A percentile compares a stretch with the other conserved stretches of the same genome.
Evolutionary conservation across 2,329 filamentous ascomycete species (phyloP).

Genomic region (Plenodomus lindquistii): DNA sequence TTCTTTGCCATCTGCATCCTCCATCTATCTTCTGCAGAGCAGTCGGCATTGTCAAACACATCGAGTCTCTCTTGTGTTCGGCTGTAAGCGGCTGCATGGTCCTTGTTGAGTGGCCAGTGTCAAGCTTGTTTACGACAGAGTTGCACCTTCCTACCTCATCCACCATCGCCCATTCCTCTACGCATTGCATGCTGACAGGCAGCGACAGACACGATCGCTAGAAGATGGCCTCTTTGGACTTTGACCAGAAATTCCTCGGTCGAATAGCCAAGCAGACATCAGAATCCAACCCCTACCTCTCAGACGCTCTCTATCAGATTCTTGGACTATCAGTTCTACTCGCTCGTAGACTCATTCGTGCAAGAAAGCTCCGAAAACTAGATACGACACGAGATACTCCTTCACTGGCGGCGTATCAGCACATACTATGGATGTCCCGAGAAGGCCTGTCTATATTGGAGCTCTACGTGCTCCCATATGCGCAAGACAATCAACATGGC

Average conservation of each 20-base stretch:
- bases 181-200: background rate
- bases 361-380: conserved; percentile 80
- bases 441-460: conserved; percentile 90
- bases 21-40: background rate
- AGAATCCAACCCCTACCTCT: conserved; percentile 76
- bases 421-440: conserved; percentile 93
- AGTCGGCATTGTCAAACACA: background rate
- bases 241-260: conserved; percentile 96
- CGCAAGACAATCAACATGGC: conserved; percentile 72
- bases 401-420: conserved; percentile 80
- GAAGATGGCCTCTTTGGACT: conserved; percentile 90
- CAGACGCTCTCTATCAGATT: conserved; percentile 84
- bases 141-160: conserved; percentile 1
- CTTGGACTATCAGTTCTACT: conserved; percentile 88
- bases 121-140: background rate
- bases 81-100: background rate
- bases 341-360: conserved; percentile 78
- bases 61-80: background rate
- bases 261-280: conserved; percentile 81
- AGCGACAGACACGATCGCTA: conserved; percentile 8
- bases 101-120: background rate
- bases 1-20: background rate
- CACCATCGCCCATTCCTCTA: conserved; percentile 4
- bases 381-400: conserved; percentile 78
- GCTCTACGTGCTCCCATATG: conserved; percentile 75